Percentiles rank a stretch among this genome's conserved stretches.
phyloP scores from a whole-genome alignment of 2,329 filamentous ascomycete genomes.

The Pseudogymnoascus sp. region DNA sequence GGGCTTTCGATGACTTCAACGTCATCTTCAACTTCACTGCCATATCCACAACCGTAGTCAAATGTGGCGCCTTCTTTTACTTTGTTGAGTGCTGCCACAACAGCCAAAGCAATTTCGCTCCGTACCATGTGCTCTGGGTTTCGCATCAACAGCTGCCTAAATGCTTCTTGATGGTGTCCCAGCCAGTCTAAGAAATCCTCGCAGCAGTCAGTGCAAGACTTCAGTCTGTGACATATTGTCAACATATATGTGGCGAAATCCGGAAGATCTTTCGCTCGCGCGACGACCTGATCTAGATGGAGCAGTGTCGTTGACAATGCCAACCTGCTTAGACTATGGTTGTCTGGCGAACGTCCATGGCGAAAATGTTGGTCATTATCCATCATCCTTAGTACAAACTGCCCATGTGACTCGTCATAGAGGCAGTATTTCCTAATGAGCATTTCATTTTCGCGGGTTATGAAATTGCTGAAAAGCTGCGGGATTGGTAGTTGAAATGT shows the following conservation, averaged over 20 bases:
- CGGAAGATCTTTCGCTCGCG: slow-evolving; percentile 60
- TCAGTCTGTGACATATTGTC: slow-evolving; percentile 44
- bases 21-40: slow-evolving; percentile 21
- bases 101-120: slow-evolving; percentile 40
- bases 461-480: slow-evolving; percentile 45
- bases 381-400: slow-evolving; percentile 59
- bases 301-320: slow-evolving; percentile 50
- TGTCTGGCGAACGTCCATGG: slow-evolving; percentile 22
- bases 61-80: slow-evolving; percentile 44
- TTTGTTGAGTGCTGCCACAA: slow-evolving; percentile 45
- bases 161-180: slow-evolving; percentile 42
- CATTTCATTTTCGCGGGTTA: slow-evolving; percentile 64
- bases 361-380: slow-evolving; percentile 45
- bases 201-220: slow-evolving; percentile 47
- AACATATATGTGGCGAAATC: slow-evolving; percentile 51
- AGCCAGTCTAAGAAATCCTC: slow-evolving; percentile 57
- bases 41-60: slow-evolving; percentile 35
- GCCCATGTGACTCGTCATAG: slow-evolving; percentile 63
- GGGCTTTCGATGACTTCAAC: slow-evolving; percentile 28
- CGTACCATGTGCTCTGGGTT: slow-evolving; percentile 53
- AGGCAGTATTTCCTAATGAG: slow-evolving; percentile 72
- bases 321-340: slow-evolving; percentile 38
- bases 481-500: slow-evolving; percentile 42
- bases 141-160: slow-evolving; percentile 59
- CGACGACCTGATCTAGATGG: slow-evolving; percentile 69